Base-by-base conservation (phyloP, 768 basidiomycete species). In the Mycena leptocephala region DNA sequence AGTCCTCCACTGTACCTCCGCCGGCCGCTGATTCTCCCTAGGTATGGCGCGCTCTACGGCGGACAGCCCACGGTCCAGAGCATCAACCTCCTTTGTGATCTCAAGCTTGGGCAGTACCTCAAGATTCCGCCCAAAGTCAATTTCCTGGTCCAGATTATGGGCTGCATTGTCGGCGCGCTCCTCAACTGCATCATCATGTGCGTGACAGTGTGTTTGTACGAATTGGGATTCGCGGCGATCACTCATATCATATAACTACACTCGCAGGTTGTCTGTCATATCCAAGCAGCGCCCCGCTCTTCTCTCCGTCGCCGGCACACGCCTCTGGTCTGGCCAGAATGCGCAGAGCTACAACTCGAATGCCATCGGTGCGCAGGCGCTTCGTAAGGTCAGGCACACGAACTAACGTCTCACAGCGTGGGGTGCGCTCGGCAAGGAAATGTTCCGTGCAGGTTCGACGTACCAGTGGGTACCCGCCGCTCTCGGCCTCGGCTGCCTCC, bases 111-210 rank as follows among this genome's bases (percentile, higher is more conserved):
- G 64, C 81, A 82, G 55, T 74, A 82, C 75, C 79, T 84, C 62
- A 90, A 90, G 84, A 84, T 90, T 35, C 87, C 89, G 11, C 90
- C 90, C 26, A 88, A 88, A 43, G 84, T 86, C 70, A 85, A 88
- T 30, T 90, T 91, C 82, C 80, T 84, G 30, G 87, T 87, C 26
- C 90, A 90, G 78, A 83, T 84, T 32, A 74, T 86, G 56, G 89
- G 90, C 8, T 55, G 69, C 58, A 70, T 70, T 43, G 81, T 90
- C 32, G 90, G 87, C 37, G 82, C 82, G 62, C 81, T 86, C 79
- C 79, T 85, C 53, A 83, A 83, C 79, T 84, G 78, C 62, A 59
- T 72, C 71, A 66, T 72, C 55, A 72, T 72, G 71, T 72, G 55
- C 62, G 41, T 81, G 67, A 55, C 35, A 55, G 53, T 67, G 66